Conservation (phyloP, 805 yeast genomes). For the Wickerhamiella azyma region DNA sequence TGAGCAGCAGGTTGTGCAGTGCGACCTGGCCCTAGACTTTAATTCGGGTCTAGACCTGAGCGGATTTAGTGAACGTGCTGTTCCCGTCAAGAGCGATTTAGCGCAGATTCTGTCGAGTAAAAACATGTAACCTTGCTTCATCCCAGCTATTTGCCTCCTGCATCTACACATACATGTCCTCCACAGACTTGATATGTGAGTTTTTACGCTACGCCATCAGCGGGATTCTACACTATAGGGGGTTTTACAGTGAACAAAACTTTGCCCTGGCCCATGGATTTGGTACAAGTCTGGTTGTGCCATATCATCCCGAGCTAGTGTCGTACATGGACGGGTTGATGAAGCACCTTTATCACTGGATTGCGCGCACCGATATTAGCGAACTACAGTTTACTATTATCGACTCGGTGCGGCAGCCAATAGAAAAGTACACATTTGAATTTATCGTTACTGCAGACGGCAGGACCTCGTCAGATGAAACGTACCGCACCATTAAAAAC, state of each 20-base stretch:
- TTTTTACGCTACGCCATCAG: not conserved
- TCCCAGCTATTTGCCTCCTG: not conserved
- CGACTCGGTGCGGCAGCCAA: not conserved
- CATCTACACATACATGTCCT: not conserved
- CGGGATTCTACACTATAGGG: not conserved
- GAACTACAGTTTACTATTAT: not conserved
- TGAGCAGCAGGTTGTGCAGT: conserved; percentile 15
- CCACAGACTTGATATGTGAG: not conserved
- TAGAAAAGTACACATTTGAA: conserved; percentile 1
- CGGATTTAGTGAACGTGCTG: not conserved
- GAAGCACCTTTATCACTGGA: not conserved
- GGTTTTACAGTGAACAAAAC: not conserved
- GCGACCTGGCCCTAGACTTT: conserved; percentile 17
- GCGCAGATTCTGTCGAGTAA: conserved; percentile 1
- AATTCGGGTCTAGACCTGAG: not conserved
- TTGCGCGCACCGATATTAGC: not conserved
- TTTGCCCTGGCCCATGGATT: not conserved
- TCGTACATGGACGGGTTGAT: not conserved
- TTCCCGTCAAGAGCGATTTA: not conserved
- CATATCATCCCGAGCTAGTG: not conserved
- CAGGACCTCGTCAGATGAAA: not conserved
- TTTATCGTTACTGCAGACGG: not conserved
- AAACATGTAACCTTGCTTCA: conserved; percentile 3
- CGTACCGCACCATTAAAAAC: not conserved
- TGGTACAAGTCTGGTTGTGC: not conserved